phyloP scores from a whole-genome alignment of 192 early-diverging fungal genomes.

The Coemansia sp. region DNA sequence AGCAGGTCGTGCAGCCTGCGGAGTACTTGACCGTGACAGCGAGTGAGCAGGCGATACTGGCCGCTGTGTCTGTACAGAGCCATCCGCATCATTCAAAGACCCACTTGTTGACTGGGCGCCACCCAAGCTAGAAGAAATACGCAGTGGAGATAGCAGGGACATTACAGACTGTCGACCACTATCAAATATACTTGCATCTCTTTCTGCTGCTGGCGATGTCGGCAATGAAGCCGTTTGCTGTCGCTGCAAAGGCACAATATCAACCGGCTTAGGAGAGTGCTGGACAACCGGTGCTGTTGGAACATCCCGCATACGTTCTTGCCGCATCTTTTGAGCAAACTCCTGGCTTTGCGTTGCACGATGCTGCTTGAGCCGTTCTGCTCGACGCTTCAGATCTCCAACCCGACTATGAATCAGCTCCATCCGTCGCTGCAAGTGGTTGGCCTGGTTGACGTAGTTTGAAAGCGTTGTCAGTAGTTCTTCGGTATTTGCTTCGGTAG shows the following conservation, averaged over 20 bases:
- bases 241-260: background rate
- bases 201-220: background rate
- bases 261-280: background rate
- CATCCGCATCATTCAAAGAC: background rate
- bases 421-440: slow-evolving; percentile 35
- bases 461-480: slow-evolving; percentile 41
- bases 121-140: slow-evolving; percentile 3
- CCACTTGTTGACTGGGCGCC: background rate
- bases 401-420: slow-evolving; percentile 31
- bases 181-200: too few relatives aligned
- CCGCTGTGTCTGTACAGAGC: background rate
- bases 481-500: slow-evolving; percentile 6
- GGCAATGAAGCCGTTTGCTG: slow-evolving; percentile 8
- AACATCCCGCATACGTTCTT: slow-evolving; percentile 24
- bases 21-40: slow-evolving; percentile 7
- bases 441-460: slow-evolving; percentile 39
- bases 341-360: slow-evolving; percentile 28
- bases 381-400: slow-evolving; percentile 36
- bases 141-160: slow-evolving; percentile 6
- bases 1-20: slow-evolving; percentile 1
- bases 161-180: background rate
- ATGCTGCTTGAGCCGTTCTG: slow-evolving; percentile 32
- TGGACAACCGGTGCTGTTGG: slow-evolving; percentile 18
- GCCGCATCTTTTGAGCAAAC: slow-evolving; percentile 29
- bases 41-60: background rate